These are phyloP conservation scores for Calonectria pteridis DNA, from an alignment of 2,329 filamentous ascomycete species.

Conservation along the genomic window DNA sequence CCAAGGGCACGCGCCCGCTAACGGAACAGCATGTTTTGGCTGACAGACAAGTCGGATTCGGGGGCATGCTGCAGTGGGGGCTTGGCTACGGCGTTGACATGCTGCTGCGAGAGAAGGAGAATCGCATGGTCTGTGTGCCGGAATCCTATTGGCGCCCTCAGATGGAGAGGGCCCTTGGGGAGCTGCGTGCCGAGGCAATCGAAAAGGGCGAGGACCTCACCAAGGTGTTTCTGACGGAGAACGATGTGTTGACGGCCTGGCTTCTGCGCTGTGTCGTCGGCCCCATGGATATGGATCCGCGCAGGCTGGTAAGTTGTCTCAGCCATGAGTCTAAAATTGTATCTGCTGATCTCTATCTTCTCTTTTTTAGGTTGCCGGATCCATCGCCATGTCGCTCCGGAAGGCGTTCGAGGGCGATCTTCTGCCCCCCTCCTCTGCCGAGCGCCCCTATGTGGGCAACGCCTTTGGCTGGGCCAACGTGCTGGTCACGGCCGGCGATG, in stretches of 20 bases:
- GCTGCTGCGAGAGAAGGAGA: constrained; percentile 17
- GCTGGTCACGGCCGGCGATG: not conserved
- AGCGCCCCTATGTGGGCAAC: constrained; percentile 22
- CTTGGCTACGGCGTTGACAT: constrained; percentile 21
- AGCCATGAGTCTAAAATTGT: not conserved
- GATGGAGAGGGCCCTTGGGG: not conserved
- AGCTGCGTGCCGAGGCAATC: not conserved
- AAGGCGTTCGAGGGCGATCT: constrained; percentile 9
- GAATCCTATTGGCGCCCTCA: constrained; percentile 19
- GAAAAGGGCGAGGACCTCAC: not conserved
- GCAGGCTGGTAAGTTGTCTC: constrained; percentile 11
- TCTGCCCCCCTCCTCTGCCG: not conserved
- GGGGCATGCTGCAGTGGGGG: constrained; percentile 17
- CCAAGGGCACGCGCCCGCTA: constrained; percentile 13
- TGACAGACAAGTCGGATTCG: not conserved
- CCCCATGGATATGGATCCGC: constrained; percentile 9
- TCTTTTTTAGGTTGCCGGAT: constrained; percentile 5
- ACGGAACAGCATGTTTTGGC: constrained; percentile 20
- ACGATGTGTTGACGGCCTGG: constrained; percentile 26
- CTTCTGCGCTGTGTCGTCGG: constrained; percentile 19
- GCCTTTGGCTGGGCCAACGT: constrained; percentile 25
- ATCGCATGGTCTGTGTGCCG: constrained; percentile 29
- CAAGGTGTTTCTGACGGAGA: constrained; percentile 29
- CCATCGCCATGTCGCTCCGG: constrained; percentile 26
- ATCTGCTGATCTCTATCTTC: not conserved